Percentiles rank a stretch among this genome's conserved stretches.
Evolutionary conservation across 345 rosid species (phyloP).

Genomic region (Isatis tinctoria): DNA sequence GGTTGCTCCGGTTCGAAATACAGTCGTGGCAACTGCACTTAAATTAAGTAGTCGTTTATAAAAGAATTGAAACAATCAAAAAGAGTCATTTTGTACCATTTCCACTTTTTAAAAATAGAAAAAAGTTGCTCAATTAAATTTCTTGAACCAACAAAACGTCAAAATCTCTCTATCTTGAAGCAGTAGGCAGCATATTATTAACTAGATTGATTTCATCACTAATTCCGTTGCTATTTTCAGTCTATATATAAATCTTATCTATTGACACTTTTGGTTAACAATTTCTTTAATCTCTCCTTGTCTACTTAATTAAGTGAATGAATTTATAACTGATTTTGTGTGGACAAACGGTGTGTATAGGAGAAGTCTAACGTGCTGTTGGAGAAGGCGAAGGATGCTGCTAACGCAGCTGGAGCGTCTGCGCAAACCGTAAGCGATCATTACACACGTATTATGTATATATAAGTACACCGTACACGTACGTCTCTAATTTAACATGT

Average conservation of each 20-base stretch:
- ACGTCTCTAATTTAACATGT: background rate
- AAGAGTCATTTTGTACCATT: no score
- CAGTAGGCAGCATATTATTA: background rate
- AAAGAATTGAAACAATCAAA: background rate
- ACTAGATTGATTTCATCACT: background rate
- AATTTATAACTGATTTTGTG: background rate
- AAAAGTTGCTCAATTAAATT: background rate
- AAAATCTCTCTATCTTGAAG: background rate
- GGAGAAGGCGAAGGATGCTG: constrained; percentile 48
- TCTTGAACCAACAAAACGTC: background rate
- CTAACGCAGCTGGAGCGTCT: constrained; percentile 47
- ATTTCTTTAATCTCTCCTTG: background rate
- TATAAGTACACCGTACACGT: background rate
- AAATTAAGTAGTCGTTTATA: background rate
- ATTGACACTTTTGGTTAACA: background rate
- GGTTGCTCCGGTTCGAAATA: background rate
- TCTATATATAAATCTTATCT: background rate
- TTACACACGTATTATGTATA: background rate
- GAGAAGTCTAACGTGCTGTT: constrained; percentile 52
- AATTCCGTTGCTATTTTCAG: background rate
- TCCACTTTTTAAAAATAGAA: background rate
- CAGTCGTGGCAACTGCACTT: background rate
- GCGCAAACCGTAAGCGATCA: constrained; percentile 37
- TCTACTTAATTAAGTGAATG: background rate
- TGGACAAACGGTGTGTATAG: constrained; percentile 27